These are phyloP conservation scores for Cladophialophora yegresii DNA, from an alignment of 2,329 filamentous ascomycete genomes.

Conservation along the genomic window DNA sequence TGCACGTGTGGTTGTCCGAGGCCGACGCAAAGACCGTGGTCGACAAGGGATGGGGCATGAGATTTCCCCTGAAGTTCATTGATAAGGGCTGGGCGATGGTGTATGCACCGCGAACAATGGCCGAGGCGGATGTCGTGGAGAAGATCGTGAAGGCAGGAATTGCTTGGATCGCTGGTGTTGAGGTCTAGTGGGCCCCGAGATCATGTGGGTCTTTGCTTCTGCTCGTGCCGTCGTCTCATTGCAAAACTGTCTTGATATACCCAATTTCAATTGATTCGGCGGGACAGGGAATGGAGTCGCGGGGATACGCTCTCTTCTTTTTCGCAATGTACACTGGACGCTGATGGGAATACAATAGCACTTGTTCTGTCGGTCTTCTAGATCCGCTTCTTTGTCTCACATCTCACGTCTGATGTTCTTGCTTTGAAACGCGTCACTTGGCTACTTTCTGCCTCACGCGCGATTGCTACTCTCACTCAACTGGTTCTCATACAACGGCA, in stretches of 20 bases:
- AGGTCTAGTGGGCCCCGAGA: no score
- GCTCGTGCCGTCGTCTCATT: not conserved
- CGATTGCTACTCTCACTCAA: conserved; percentile 21
- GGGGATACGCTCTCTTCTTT: not conserved
- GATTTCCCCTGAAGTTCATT: conserved; percentile 27
- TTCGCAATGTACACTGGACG: not conserved
- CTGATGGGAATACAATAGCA: no score
- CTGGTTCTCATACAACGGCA: conserved; percentile 32
- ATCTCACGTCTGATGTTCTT: not conserved
- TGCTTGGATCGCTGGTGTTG: conserved; percentile 23
- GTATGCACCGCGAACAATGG: conserved; percentile 27
- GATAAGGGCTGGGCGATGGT: conserved; percentile 32
- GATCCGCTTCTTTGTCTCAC: not conserved
- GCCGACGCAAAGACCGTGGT: conserved; percentile 30
- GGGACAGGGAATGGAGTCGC: no score
- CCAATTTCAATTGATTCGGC: not conserved
- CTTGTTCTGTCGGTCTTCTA: not conserved
- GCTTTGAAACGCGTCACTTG: no score
- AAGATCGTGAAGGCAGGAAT: conserved; percentile 27
- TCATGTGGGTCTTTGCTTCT: not conserved
- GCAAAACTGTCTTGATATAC: not conserved
- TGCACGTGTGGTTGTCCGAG: conserved; percentile 31
- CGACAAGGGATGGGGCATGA: conserved; percentile 29
- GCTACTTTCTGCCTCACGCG: no score
- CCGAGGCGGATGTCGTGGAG: conserved; percentile 31